phyloP scores from a whole-genome alignment of 1,139 yeast species.

The Kodamaea ohmeri region DNA sequence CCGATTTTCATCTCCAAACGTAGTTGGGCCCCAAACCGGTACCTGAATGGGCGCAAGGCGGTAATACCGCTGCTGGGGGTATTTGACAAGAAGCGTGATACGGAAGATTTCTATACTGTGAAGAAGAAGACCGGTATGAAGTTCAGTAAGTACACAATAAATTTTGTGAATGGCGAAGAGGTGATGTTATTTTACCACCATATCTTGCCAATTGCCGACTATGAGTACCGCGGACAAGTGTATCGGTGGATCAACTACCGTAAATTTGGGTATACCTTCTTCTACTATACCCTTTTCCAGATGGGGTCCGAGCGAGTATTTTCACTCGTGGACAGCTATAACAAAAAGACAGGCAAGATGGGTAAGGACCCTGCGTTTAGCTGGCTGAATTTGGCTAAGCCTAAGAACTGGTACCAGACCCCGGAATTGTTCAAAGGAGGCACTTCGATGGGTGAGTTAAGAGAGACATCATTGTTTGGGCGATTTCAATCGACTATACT shows the following conservation, averaged over 20 bases:
- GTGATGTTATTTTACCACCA: constrained; percentile 11
- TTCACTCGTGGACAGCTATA: constrained; percentile 13
- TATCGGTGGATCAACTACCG: constrained; percentile 12
- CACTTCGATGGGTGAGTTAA: constrained; percentile 9
- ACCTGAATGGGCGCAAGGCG: constrained; percentile 7
- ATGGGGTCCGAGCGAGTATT: constrained; percentile 10
- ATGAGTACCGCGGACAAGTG: constrained; percentile 10
- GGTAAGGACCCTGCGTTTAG: constrained; percentile 6
- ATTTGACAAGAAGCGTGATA: constrained; percentile 9
- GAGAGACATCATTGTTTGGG: constrained; percentile 6
- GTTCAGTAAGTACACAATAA: constrained; percentile 8
- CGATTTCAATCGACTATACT: constrained; percentile 4
- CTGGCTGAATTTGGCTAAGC: not conserved
- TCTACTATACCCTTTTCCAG: constrained; percentile 8
- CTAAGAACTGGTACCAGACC: not conserved
- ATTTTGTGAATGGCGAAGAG: constrained; percentile 6
- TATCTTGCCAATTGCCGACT: constrained; percentile 10
- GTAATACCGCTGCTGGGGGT: not conserved
- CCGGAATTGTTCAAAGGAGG: constrained; percentile 9
- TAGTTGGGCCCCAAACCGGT: constrained; percentile 4
- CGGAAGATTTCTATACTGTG: constrained; percentile 9
- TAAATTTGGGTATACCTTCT: constrained; percentile 3
- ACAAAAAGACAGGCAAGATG: constrained; percentile 4
- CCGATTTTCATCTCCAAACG: constrained; percentile 10
- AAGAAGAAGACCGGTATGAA: constrained; percentile 7